phyloP scores from a whole-genome alignment of 805 yeast species.

The Candida montana region DNA sequence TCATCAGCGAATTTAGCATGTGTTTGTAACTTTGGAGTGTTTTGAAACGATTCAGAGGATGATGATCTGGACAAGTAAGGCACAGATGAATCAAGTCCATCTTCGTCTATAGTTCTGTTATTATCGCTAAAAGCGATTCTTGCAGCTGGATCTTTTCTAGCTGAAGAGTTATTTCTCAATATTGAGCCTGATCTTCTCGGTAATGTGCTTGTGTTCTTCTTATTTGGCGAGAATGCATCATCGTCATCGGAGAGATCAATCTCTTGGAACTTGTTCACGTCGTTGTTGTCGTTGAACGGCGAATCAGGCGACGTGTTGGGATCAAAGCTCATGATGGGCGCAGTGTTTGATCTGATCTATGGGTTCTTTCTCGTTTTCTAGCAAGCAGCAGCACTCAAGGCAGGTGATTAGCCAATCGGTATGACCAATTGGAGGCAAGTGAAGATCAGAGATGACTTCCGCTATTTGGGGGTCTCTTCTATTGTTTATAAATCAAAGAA shows the following conservation, averaged over 20 bases:
- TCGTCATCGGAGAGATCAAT: slow-evolving; percentile 18
- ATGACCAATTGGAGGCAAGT: no score
- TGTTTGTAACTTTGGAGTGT: slow-evolving; percentile 23
- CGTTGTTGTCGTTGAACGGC: slow-evolving; percentile 24
- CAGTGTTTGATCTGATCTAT: no score
- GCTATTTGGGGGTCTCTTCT: no score
- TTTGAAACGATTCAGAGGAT: slow-evolving; percentile 20
- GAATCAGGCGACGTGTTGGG: slow-evolving; percentile 19
- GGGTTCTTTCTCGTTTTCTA: no score
- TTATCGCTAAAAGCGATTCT: slow-evolving; percentile 22
- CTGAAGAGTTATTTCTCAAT: slow-evolving; percentile 14
- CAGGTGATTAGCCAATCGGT: no score
- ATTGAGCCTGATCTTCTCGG: slow-evolving; percentile 18
- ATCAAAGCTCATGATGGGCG: slow-evolving; percentile 6
- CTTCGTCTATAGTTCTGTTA: slow-evolving; percentile 15
- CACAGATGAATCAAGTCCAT: not conserved
- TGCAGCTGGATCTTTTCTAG: slow-evolving; percentile 16
- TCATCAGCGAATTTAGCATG: slow-evolving; percentile 21
- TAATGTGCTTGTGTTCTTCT: not conserved
- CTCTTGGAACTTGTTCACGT: slow-evolving; percentile 22
- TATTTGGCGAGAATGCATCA: slow-evolving; percentile 7
- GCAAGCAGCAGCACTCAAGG: no score
- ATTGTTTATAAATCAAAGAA: no score
- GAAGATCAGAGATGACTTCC: no score
- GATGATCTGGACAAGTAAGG: slow-evolving; percentile 15